Percentiles rank a stretch among this genome's conserved stretches.
These are phyloP conservation scores for Aspergillus indologenus DNA, from an alignment of 495 filamentous ascomycete genomes.

Conservation along the genomic window DNA sequence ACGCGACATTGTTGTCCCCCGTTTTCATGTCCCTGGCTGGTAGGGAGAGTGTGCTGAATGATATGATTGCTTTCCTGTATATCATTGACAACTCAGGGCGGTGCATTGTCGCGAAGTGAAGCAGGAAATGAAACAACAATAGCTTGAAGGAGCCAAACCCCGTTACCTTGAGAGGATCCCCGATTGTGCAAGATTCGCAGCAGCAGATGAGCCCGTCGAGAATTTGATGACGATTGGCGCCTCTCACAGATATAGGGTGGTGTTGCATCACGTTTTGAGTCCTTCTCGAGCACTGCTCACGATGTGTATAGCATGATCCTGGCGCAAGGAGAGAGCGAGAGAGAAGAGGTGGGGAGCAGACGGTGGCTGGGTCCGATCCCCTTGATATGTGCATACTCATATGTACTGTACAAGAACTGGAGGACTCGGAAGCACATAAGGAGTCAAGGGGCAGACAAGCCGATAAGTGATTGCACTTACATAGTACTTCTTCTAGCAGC, in stretches of 20 bases:
- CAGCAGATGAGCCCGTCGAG: background rate
- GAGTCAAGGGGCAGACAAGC: conserved; percentile 1
- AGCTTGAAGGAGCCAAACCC: background rate
- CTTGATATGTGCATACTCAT: background rate
- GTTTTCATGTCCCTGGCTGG: background rate
- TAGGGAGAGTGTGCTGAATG: background rate
- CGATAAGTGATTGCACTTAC: background rate
- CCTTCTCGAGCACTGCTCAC: background rate
- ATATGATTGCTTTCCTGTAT: background rate
- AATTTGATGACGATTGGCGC: background rate
- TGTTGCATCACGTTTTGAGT: background rate
- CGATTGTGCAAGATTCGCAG: background rate
- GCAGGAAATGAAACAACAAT: background rate
- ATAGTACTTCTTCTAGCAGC: background rate
- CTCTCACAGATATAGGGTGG: background rate
- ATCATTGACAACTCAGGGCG: background rate
- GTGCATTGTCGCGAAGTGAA: no score
- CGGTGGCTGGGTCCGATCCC: background rate
- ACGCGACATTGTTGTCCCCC: conserved; percentile 9
- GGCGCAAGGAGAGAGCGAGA: background rate
- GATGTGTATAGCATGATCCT: background rate
- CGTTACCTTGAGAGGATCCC: background rate
- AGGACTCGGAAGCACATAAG: background rate
- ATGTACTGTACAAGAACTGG: background rate
- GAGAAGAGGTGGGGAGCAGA: background rate